Conservation (phyloP, 2,329 filamentous ascomycete species). For the Cladosporium sp. region DNA sequence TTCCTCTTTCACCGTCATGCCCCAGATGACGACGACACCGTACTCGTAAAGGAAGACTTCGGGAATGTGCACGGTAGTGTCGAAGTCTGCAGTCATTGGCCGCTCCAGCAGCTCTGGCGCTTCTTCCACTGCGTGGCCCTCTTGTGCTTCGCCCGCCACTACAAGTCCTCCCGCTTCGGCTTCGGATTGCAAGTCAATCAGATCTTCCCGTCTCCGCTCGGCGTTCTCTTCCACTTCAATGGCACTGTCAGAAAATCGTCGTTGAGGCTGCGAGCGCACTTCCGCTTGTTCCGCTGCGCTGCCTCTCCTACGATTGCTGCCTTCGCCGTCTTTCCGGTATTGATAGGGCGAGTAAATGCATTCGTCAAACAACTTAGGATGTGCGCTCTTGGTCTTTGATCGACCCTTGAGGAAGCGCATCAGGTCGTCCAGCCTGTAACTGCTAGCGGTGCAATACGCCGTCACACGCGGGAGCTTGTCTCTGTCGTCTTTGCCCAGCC, state of each 20-base stretch:
- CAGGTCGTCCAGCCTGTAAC: conserved; percentile 83
- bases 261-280: conserved; percentile 41
- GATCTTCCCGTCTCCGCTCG: conserved; percentile 31
- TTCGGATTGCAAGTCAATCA: conserved; percentile 29
- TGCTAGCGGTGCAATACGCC: conserved; percentile 91
- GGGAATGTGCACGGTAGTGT: conserved; percentile 83
- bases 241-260: conserved; percentile 70
- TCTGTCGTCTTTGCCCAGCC: conserved; percentile 88
- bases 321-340: conserved; percentile 52
- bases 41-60: conserved; percentile 98
- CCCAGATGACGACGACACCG: conserved; percentile 97
- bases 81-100: conserved; percentile 63
- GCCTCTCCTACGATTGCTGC: conserved; percentile 20
- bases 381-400: conserved; percentile 70
- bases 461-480: conserved; percentile 85
- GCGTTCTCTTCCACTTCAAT: conserved; percentile 59
- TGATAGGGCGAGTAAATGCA: conserved; percentile 95
- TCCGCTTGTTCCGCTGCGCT: conserved; percentile 26
- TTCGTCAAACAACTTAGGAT: conserved; percentile 92
- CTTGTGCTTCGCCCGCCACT: conserved; percentile 5
- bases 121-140: conserved; percentile 3
- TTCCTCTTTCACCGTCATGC: conserved; percentile 89
- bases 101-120: conserved; percentile 13
- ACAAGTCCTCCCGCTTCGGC: background rate
- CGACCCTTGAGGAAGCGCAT: conserved; percentile 89